Base-by-base conservation (phyloP, 345 rosid genomes). In the Ceriops zippeliana region DNA sequence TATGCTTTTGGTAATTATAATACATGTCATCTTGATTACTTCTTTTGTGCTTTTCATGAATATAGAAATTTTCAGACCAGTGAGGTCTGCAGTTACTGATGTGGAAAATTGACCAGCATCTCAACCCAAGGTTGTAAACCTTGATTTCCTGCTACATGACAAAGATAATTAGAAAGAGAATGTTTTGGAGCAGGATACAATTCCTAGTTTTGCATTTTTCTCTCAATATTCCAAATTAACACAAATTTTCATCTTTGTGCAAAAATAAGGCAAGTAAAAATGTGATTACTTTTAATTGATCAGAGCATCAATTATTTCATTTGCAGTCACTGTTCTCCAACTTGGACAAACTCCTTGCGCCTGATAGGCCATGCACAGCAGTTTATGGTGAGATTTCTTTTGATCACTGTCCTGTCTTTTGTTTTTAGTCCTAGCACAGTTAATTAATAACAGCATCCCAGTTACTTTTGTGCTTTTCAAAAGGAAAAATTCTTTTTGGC, bases 341-440 rank as follows among this genome's bases (percentile, higher is more conserved):
- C 78, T 70, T 92, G 85, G 99, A 96, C 80, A 83, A 79, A 76
- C 78, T 90, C 73, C 78, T 92, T 51, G 97, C 96, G 31, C 97
- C 98, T 34, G 86, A 96, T 75, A 83, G 78, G 71, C 98, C 97
- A 71, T 92, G 99, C 76, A 92, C 81, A 73, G 87, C 81, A 84
- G 90, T 83, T 83, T 96, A 84, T 96, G 98, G 97, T 96, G 83
- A 79, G 80, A 65, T 69, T 38, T 51, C 52, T 52, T 37, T 6
- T 24, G 10, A 56, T 35, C 26, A n/a, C 6, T 64, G 13, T 21
- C 58, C 24, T 8, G 32, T 26, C 4, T 22, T 52, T 20, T 54
- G 24, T 22, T 56, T n/a, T 22, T 15, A 37, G 42, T n/a, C 22
- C 4, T 28, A 11, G 60, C 37, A 11, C 8, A 32, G n/a, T 61